Percentiles rank a stretch among this genome's conserved stretches.
Conservation (phyloP, 2,329 filamentous ascomycete genomes). For the Dactylellina sp. region DNA sequence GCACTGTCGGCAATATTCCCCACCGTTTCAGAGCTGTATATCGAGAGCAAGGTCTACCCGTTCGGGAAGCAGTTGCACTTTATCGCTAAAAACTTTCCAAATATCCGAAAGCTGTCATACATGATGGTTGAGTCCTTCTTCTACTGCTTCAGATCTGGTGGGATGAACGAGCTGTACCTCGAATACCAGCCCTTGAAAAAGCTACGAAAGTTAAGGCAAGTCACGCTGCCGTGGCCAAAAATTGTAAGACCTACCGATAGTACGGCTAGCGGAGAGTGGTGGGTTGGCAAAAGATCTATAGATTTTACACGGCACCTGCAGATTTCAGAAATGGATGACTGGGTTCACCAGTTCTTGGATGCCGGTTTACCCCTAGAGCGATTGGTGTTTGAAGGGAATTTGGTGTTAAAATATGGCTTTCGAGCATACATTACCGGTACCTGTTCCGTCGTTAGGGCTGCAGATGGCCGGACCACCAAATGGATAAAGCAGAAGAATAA, state of each 20-base stretch:
- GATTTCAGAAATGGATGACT: conserved; percentile 8
- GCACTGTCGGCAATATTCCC: background rate
- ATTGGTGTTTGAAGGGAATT: conserved; percentile 19
- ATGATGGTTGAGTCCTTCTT: background rate
- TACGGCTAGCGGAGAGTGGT: background rate
- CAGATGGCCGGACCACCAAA: too few relatives aligned
- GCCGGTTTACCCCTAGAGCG: conserved; percentile 14
- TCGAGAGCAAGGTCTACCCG: background rate
- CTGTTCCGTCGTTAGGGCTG: background rate
- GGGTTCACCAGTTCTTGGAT: conserved; percentile 5
- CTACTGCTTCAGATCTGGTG: background rate
- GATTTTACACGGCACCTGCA: background rate
- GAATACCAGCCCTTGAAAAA: conserved; percentile 2
- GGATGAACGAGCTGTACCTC: background rate
- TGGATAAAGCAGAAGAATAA: too few relatives aligned
- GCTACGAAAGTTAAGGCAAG: conserved; percentile 6
- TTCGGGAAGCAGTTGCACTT: background rate
- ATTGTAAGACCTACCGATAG: background rate
- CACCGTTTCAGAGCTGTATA: background rate
- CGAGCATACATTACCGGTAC: conserved; percentile 4
- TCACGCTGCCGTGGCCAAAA: conserved; percentile 26
- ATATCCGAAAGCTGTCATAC: background rate
- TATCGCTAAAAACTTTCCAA: background rate
- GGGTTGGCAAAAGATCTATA: background rate
- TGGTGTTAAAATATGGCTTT: background rate